Evolutionary conservation across 2,329 filamentous ascomycete species (phyloP).

Genomic region (Seiridium unicorne): DNA sequence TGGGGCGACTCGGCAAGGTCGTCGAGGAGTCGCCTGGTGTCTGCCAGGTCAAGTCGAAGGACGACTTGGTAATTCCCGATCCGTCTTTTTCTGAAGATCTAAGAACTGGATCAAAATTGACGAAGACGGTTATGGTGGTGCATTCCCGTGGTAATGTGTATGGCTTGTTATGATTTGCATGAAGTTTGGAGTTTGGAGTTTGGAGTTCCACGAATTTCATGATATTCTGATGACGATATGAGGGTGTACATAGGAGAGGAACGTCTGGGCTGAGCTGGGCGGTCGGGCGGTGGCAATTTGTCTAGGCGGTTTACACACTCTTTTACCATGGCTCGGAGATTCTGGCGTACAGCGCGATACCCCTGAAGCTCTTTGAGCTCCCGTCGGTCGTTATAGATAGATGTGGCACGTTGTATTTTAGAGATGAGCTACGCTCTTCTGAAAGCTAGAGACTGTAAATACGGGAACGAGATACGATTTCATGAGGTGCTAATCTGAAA

Average conservation of each 20-base stretch:
- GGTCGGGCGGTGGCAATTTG: too few relatives aligned
- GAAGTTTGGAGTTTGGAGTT: not conserved
- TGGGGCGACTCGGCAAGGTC: conserved; percentile 1
- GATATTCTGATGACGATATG: too few relatives aligned
- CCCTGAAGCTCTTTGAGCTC: not conserved
- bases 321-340: not conserved
- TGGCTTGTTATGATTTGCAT: not conserved
- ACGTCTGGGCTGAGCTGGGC: too few relatives aligned
- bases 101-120: not conserved
- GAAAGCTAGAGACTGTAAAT: too few relatives aligned
- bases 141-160: not conserved
- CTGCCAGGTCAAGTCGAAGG: not conserved
- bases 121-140: not conserved
- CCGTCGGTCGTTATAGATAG: not conserved
- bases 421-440: too few relatives aligned
- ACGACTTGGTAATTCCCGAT: not conserved
- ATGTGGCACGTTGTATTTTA: too few relatives aligned
- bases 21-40: not conserved
- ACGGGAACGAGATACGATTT: too few relatives aligned
- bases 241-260: not conserved
- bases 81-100: not conserved
- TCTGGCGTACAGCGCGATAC: not conserved
- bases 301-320: not conserved
- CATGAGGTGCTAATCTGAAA: too few relatives aligned
- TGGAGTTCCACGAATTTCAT: not conserved